Percentiles rank a stretch among this genome's conserved stretches.
Conservation (phyloP, 192 early-diverging fungal genomes). For the Geosiphon pyriformis region DNA sequence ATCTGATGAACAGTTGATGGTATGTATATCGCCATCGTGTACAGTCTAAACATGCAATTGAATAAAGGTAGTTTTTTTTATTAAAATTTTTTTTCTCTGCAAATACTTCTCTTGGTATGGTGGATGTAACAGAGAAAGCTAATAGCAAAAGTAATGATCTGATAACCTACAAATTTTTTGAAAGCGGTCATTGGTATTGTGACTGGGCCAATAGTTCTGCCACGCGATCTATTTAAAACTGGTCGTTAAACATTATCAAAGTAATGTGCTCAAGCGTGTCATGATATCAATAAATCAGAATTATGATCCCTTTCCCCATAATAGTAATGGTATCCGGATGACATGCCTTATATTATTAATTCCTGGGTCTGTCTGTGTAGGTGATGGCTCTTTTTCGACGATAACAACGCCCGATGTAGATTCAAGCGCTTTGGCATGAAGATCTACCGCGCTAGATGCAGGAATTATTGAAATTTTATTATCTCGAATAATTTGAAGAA, state of each 20-base stretch:
- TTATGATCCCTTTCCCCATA: not conserved
- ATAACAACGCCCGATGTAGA: constrained; percentile 18
- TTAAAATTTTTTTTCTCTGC: too few species aligned
- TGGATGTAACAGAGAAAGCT: too few species aligned
- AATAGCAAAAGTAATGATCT: too few species aligned
- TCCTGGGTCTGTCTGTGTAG: not conserved
- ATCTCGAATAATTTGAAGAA: constrained; percentile 3
- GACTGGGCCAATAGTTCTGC: constrained; percentile 7
- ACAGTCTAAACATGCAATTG: constrained; percentile 36
- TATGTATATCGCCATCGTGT: constrained; percentile 79
- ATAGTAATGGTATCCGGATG: not conserved
- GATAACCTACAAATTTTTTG: constrained; percentile 34
- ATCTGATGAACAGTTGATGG: constrained; percentile 64
- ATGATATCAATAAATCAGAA: not conserved
- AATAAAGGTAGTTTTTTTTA: not conserved
- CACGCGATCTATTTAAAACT: not conserved
- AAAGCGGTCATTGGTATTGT: constrained; percentile 36
- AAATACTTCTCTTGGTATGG: too few species aligned
- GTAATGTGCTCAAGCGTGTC: not conserved
- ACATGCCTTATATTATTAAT: not conserved
- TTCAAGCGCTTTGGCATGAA: constrained; percentile 21
- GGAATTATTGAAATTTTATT: too few species aligned
- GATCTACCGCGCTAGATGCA: constrained; percentile 16
- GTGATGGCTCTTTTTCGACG: constrained; percentile 21
- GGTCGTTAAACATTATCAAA: not conserved